These are phyloP conservation scores for Auricularia sp. DNA, from an alignment of 768 basidiomycete species.

Conservation along the genomic window DNA sequence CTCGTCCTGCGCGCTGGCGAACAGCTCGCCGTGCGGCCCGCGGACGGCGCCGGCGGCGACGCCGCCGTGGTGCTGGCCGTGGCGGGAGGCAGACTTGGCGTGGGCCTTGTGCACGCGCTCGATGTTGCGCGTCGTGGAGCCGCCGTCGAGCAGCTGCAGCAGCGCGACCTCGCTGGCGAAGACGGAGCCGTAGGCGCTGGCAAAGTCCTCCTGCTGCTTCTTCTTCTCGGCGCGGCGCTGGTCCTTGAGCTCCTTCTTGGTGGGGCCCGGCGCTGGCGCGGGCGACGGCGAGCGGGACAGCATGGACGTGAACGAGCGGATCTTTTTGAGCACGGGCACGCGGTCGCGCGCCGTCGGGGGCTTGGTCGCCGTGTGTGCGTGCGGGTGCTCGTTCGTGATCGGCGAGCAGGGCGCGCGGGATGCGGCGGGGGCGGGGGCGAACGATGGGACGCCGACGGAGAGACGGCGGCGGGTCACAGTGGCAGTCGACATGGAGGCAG, in stretches of 20 bases:
- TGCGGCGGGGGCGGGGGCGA: background rate
- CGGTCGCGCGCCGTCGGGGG: background rate
- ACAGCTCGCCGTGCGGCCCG: slow-evolving; percentile 1
- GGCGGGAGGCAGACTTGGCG: background rate
- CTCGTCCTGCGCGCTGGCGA: background rate
- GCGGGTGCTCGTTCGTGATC: background rate
- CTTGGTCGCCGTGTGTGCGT: background rate
- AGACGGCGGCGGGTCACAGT: background rate
- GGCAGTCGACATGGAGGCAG: background rate
- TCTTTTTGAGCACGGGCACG: background rate
- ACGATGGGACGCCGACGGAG: background rate
- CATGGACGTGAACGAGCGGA: background rate
- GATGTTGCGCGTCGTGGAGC: background rate
- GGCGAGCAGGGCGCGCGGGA: background rate
- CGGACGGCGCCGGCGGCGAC: background rate
- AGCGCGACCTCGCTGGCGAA: background rate
- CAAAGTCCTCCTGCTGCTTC: background rate
- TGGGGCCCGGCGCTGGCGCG: background rate
- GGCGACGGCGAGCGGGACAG: background rate
- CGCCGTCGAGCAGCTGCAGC: background rate
- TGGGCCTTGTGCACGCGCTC: background rate
- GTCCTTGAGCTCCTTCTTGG: background rate
- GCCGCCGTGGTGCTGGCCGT: background rate
- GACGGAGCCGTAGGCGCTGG: background rate
- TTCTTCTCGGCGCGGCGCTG: background rate